These are phyloP conservation scores for Trichoderma guizhouense DNA, from an alignment of 2,329 filamentous ascomycete genomes.

Conservation along the genomic window DNA sequence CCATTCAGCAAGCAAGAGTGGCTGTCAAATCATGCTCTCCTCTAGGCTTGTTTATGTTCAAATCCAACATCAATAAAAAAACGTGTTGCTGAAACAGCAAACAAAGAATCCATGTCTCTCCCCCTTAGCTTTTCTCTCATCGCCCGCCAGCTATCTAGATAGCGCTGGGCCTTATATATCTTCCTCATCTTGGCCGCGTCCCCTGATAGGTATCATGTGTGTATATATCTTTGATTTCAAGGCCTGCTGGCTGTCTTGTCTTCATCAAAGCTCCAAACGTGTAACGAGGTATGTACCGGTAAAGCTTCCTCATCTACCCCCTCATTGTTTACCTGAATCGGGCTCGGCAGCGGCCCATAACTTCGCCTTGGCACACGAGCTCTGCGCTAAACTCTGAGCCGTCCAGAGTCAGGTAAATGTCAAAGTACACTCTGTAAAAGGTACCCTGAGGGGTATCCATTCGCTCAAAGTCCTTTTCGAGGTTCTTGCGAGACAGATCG, in stretches of 20 bases:
- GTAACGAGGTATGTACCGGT: conserved; percentile 5
- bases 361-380: conserved; percentile 97
- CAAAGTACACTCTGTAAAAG: conserved; percentile 81
- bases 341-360: conserved; percentile 95
- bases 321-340: conserved; percentile 62
- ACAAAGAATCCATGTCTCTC: not conserved
- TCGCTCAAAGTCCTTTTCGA: conserved; percentile 98
- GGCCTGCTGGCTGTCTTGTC: conserved; percentile 5
- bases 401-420: conserved; percentile 88
- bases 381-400: conserved; percentile 98
- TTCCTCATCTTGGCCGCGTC: not conserved
- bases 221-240: conserved; percentile 11
- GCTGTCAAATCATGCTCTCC: not conserved
- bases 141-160: not conserved
- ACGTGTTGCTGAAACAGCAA: not conserved
- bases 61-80: conserved; percentile 14
- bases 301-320: not conserved
- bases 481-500: conserved; percentile 93
- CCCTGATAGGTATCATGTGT: conserved; percentile 15
- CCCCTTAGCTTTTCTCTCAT: not conserved
- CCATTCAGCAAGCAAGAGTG: conserved; percentile 14
- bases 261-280: conserved; percentile 18
- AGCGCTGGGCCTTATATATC: conserved; percentile 1
- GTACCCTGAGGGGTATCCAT: conserved; percentile 98
- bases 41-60: not conserved